Evolutionary conservation across 441 rosid genomes (phyloP), one percentile per base, ranked within the genome.

Genomic region (Erodium moschatum): DNA sequence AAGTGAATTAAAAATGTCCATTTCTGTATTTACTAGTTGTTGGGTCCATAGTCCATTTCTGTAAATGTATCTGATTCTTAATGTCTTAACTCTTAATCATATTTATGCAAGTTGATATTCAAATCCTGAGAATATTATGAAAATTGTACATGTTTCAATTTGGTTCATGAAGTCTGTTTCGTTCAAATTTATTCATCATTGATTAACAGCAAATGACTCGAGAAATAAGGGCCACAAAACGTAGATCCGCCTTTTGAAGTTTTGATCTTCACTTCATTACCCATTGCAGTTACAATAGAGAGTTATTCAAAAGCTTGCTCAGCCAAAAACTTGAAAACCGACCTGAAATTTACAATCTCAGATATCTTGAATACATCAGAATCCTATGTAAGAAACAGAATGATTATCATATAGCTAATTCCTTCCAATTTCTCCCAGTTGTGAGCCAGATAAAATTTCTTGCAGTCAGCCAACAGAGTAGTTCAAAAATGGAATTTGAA

Each of bases 401-500:
- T 42, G 48, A 42, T 10, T 42, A 11, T 10, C 48, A 2, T 7
- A 35, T 35, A 35, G 9, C 0, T 35, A 5, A 35, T 35, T 35
- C 40, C 40, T 35, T 35, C 40, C 6, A 35, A 35, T 35, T 35
- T 35, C 40, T 35, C 40, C 40, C 40, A 35, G 9, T 8, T 35
- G 40, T 35, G 40, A 35, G 40, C 1, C 13, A 11, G 13, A 5
- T 42, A 42, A 42, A 10, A 42, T 42, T 9, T 11, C 12, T 11
- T 42, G 13, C 48, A 1, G 12, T 6, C 3, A 42, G 9, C 13
- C 48, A 11, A 42, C 3, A 11, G 7, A 9, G 2, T 11, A 42
- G 48, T 11, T 42, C 48, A 42, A 11, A 42, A 42, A 42, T 42
- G 48, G 48, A 42, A 42, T 42, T 64, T 58, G 75, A 66, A 69